Evolutionary conservation across 768 basidiomycete species (phyloP).

Genomic region (Boletus huronensis): DNA sequence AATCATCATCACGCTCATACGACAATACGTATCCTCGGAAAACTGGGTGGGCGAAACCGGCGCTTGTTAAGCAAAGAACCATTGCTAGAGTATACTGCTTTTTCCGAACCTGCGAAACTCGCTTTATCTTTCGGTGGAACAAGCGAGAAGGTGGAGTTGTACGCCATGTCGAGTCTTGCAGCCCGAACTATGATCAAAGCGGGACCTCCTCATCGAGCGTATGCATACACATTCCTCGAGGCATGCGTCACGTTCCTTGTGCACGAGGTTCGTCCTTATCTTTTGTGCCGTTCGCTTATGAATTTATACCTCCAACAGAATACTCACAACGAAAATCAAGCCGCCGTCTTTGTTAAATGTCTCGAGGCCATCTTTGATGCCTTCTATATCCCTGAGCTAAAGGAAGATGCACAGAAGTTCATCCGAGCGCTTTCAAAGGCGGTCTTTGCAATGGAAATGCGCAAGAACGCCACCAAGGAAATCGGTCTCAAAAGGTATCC

Average conservation of each 20-base stretch:
- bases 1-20: constrained; percentile 90
- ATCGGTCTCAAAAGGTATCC: constrained; percentile 49
- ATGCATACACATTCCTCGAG: constrained; percentile 71
- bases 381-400: constrained; percentile 63
- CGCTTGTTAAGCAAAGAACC: constrained; percentile 81
- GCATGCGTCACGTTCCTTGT: constrained; percentile 66
- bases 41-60: constrained; percentile 92
- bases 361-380: constrained; percentile 81
- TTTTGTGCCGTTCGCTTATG: not conserved
- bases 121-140: constrained; percentile 72
- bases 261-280: constrained; percentile 56
- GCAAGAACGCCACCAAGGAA: constrained; percentile 54
- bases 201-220: constrained; percentile 38
- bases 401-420: constrained; percentile 65
- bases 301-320: constrained; percentile 45
- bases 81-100: constrained; percentile 63
- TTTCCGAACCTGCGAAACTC: constrained; percentile 68
- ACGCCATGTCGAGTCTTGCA: constrained; percentile 64
- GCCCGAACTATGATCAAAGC: constrained; percentile 55
- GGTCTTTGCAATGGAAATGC: constrained; percentile 74
- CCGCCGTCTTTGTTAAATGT: constrained; percentile 64
- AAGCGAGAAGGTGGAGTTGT: constrained; percentile 60
- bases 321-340: constrained; percentile 65
- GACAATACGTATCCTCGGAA: constrained; percentile 93
- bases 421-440: constrained; percentile 65